Conservation (phyloP, 305 asterid species). For the Solanum hybrid region DNA sequence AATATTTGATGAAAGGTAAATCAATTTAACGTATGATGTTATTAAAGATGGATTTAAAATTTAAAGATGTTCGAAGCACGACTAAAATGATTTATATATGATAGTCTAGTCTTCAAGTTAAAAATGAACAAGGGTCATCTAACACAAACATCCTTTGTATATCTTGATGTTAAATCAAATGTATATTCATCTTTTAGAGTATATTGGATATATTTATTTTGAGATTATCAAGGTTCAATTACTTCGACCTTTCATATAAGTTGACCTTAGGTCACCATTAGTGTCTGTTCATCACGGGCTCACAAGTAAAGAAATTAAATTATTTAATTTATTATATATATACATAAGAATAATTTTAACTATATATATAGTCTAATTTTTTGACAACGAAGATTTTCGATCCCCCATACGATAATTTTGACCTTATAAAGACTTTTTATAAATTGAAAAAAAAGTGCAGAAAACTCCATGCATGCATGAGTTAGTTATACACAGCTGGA, state of each 20-base stretch:
- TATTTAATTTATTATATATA: neutral
- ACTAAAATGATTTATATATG: neutral
- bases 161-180: neutral
- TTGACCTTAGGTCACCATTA: accelerated
- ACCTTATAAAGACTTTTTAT: too few species aligned
- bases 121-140: too few species aligned
- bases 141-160: neutral
- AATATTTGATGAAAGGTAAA: neutral
- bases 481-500: neutral
- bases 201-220: too few species aligned
- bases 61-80: neutral
- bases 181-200: neutral
- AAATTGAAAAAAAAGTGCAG: too few species aligned
- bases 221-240: neutral
- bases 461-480: neutral
- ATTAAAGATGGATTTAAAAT: neutral
- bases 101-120: neutral
- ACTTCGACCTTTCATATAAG: too few species aligned
- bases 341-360: neutral
- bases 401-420: neutral
- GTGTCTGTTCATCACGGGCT: too few species aligned
- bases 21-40: neutral
- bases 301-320: too few species aligned
- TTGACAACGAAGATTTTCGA: neutral
- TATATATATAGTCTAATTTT: neutral